Percentiles rank a stretch among this genome's conserved stretches.
phyloP scores from a whole-genome alignment of 2,329 filamentous ascomycete genomes.

The Emericellopsis cladophorae region DNA sequence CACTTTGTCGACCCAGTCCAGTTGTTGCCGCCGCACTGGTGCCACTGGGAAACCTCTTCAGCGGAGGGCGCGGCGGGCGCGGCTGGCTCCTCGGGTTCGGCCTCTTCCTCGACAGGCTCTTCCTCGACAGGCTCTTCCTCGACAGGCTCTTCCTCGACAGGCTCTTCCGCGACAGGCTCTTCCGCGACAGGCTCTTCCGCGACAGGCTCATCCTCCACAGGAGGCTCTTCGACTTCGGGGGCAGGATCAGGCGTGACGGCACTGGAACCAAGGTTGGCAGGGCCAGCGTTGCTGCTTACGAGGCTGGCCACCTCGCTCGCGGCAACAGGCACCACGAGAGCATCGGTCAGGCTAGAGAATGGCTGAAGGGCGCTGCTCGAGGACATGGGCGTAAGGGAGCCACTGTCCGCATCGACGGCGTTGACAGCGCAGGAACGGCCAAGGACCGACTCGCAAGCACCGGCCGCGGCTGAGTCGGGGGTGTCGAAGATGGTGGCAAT shows the following conservation, averaged over 20 bases:
- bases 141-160: too few species aligned
- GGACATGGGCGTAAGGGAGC: slow-evolving; percentile 9
- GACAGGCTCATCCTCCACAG: not conserved
- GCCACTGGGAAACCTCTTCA: slow-evolving; percentile 3
- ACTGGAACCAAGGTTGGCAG: slow-evolving; percentile 10
- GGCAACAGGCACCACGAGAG: slow-evolving; percentile 12
- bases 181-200: not conserved
- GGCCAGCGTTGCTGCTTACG: slow-evolving; percentile 10
- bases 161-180: not conserved
- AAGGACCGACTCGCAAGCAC: not conserved
- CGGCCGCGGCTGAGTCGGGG: slow-evolving; percentile 4
- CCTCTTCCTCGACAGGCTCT: not conserved
- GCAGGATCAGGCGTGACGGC: not conserved
- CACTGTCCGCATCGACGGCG: slow-evolving; percentile 3
- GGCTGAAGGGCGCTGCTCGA: slow-evolving; percentile 7
- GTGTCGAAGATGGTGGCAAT: slow-evolving; percentile 6
- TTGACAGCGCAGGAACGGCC: not conserved
- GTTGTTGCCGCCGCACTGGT: slow-evolving; percentile 12
- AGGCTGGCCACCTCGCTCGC: slow-evolving; percentile 11
- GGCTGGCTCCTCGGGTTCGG: not conserved
- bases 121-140: not conserved
- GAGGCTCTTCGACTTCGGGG: not conserved
- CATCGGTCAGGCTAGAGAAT: slow-evolving; percentile 4
- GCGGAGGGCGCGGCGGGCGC: not conserved
- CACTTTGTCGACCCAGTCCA: slow-evolving; percentile 13